Percentiles rank a stretch among this genome's conserved stretches.
Conservation (phyloP, 177 flowering plant genomes). For the Vitis hybrid region DNA sequence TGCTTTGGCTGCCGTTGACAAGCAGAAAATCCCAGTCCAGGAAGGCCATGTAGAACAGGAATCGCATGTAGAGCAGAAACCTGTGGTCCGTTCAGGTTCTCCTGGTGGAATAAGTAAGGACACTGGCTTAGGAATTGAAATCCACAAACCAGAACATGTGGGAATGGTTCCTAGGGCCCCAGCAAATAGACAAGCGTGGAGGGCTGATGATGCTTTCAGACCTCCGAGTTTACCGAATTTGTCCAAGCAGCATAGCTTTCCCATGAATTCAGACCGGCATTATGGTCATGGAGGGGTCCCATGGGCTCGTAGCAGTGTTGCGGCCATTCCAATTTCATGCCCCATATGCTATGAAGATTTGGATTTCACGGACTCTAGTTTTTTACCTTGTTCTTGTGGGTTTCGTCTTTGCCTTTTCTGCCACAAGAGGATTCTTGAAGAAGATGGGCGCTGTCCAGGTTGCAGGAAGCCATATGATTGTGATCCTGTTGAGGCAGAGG, state of each 20-base stretch:
- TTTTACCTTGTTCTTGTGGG: slow-evolving; percentile 77
- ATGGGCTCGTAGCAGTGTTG: slow-evolving; percentile 39
- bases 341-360: slow-evolving; percentile 85
- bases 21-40: slow-evolving; percentile 11
- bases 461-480: slow-evolving; percentile 74
- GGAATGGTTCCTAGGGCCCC: slow-evolving; percentile 1
- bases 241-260: slow-evolving; percentile 66
- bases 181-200: slow-evolving; percentile 65
- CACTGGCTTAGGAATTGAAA: slow-evolving; percentile 12
- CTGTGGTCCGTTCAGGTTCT: slow-evolving; percentile 6
- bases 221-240: slow-evolving; percentile 85
- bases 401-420: slow-evolving; percentile 88
- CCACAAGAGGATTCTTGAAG: slow-evolving; percentile 83
- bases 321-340: slow-evolving; percentile 60
- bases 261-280: slow-evolving; percentile 39
- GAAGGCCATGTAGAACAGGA: too few species aligned
- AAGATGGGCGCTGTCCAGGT: slow-evolving; percentile 90
- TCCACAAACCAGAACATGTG: slow-evolving; percentile 21
- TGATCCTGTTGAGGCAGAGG: slow-evolving; percentile 36
- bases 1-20: slow-evolving; percentile 63
- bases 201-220: slow-evolving; percentile 77
- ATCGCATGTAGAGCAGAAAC: too few species aligned
- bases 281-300: slow-evolving; percentile 29
- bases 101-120: slow-evolving; percentile 10
- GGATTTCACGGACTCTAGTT: slow-evolving; percentile 79